Evolutionary conservation across 73 alveolate genomes (phyloP), one percentile per base, ranked within the genome.

Genomic region (Blepharisma stoltei): DNA sequence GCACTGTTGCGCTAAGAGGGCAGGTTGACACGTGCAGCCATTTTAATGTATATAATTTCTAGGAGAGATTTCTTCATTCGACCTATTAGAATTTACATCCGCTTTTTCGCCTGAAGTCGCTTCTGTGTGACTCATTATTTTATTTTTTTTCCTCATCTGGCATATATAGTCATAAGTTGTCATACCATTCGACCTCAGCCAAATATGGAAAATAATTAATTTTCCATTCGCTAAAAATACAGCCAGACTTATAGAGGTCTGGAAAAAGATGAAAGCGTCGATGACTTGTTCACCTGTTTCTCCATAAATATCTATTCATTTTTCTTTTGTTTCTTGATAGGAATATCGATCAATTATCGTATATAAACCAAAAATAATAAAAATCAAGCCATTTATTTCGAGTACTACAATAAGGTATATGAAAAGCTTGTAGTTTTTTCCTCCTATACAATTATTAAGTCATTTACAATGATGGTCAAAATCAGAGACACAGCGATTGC

Each of bases 381-480:
- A 32, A 32, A 32, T 32, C 0, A 32, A 32, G 41, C 41, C 41
- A 32, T 32, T 32, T 32, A 32, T 32, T 32, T 32, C 41, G 3
- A 50, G 21, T 0, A 41, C 43, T 44, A 67, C 43, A 6, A 76
- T 65, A 27, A 78, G 73, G 5, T 25, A 6, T 6, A 88, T 23
- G 71, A 84, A 88, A 27, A 77, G 41, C 21, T 66, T 6, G 65
- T 81, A 89, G 71, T 93, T 90, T 76, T 71, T 78, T 71, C 48
- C 46, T 7, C 97, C 97, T 6, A 93, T 80, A 70, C 98, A 93
- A 69, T 90, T 90, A 50, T 90, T 90, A 44, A 93, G 75, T 92
- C 96, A 93, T 70, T 77, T 84, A 48, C 98, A 93, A 81, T 93
- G 98, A 77, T 93, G 98, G 66, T 93, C 98, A 81, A 90, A 90